Evolutionary conservation across 2,329 filamentous ascomycete genomes (phyloP).

Genomic region (Cytospora mali): DNA sequence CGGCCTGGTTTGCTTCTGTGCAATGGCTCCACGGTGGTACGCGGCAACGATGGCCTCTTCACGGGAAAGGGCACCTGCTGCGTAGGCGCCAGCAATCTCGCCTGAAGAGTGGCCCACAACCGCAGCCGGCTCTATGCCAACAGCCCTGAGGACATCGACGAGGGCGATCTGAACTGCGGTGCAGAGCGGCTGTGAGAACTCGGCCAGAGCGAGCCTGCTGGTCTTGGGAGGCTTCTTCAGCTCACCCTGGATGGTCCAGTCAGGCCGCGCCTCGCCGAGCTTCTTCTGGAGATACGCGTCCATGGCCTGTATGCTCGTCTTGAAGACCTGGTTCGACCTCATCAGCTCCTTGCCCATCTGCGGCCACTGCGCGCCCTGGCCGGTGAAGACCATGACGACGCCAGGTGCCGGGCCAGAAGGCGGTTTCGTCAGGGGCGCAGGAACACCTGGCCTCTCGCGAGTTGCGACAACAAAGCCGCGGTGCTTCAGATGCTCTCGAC

Average conservation of each 20-base stretch:
- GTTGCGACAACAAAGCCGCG: no score
- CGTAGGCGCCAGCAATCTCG: constrained; percentile 14
- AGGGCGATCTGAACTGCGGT: constrained; percentile 37
- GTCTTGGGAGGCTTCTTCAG: constrained; percentile 26
- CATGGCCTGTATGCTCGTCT: not conserved
- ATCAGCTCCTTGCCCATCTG: constrained; percentile 36
- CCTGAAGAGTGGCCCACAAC: constrained; percentile 37
- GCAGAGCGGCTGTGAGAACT: constrained; percentile 37
- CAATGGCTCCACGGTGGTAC: not conserved
- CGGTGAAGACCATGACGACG: constrained; percentile 26
- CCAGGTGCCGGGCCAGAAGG: not conserved
- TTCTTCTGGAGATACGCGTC: constrained; percentile 27
- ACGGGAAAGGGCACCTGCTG: not conserved
- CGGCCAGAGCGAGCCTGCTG: constrained; percentile 31
- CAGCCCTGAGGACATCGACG: constrained; percentile 33
- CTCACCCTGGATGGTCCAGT: constrained; percentile 34
- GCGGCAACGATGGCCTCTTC: not conserved
- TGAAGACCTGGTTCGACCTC: constrained; percentile 29
- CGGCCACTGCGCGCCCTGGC: constrained; percentile 35
- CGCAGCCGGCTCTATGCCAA: constrained; percentile 32
- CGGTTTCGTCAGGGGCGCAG: not conserved
- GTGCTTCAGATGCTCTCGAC: constrained; percentile 23
- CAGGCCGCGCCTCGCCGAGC: no score
- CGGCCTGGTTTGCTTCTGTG: not conserved
- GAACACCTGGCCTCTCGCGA: no score